Evolutionary conservation across 805 yeast species (phyloP).

Genomic region (Wickerhamiella sorbophila): DNA sequence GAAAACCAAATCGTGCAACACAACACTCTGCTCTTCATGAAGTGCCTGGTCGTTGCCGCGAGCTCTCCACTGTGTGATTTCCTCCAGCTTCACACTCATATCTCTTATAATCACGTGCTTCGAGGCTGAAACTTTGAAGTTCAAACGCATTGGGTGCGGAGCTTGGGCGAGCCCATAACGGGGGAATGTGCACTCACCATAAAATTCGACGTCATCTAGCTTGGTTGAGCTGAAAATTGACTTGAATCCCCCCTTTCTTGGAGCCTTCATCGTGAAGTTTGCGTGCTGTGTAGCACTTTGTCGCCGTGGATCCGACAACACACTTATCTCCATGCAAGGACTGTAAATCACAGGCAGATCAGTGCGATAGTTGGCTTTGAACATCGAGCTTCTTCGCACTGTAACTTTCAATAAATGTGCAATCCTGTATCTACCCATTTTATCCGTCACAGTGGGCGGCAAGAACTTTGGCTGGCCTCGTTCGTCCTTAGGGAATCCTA

Average conservation of each 20-base stretch:
- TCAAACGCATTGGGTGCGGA: conserved; percentile 1
- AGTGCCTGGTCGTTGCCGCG: not conserved
- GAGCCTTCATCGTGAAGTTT: not conserved
- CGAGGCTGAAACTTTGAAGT: not conserved
- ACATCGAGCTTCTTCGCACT: conserved; percentile 2
- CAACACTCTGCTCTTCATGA: not conserved
- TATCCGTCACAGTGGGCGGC: conserved; percentile 4
- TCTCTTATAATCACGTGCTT: not conserved
- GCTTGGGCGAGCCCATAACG: conserved; percentile 1
- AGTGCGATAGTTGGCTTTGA: conserved; percentile 5
- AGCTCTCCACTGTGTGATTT: not conserved
- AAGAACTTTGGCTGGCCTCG: not conserved
- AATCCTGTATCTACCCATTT: not conserved
- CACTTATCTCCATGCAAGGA: not conserved
- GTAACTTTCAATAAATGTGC: conserved; percentile 7
- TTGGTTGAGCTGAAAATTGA: not conserved
- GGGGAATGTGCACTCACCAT: not conserved
- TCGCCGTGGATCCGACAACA: not conserved
- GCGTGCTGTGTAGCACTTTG: not conserved
- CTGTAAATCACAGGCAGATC: conserved; percentile 5
- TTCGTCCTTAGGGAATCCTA: conserved; percentile 3
- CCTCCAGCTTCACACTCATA: not conserved
- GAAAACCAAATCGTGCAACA: not conserved
- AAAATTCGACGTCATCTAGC: not conserved
- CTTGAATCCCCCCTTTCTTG: not conserved